A percentile compares a stretch with the other conserved stretches of the same genome.
Conservation (phyloP, 768 basidiomycete genomes). For the Lactifluus volemus region DNA sequence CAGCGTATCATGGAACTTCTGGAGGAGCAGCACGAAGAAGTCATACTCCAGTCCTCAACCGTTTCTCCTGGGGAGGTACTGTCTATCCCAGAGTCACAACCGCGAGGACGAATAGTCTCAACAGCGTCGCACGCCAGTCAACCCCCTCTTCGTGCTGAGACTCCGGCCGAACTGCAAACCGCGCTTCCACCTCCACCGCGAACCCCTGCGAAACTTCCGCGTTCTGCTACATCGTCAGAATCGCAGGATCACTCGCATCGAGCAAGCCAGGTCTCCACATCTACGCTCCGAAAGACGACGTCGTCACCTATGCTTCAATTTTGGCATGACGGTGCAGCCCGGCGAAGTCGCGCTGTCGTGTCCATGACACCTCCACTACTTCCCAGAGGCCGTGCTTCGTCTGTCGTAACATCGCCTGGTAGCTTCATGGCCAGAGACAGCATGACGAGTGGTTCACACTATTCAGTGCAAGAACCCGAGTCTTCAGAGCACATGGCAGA, state of each 20-base stretch:
- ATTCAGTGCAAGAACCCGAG: conserved; percentile 14
- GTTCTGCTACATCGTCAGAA: conserved; percentile 43
- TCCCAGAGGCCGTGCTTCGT: conserved; percentile 7
- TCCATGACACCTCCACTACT: conserved; percentile 18
- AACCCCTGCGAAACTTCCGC: conserved; percentile 44
- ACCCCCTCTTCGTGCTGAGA: conserved; percentile 51
- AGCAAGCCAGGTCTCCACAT: conserved; percentile 11
- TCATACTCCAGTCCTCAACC: not conserved
- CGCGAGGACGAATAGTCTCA: not conserved
- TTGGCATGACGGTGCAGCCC: conserved; percentile 2
- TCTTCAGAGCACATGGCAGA: conserved; percentile 11
- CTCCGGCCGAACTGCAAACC: conserved; percentile 49
- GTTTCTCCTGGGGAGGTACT: not conserved
- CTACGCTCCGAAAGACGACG: conserved; percentile 36
- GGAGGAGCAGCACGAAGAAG: conserved; percentile 13
- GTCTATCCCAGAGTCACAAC: not conserved
- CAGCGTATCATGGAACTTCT: conserved; percentile 18
- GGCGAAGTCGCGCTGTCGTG: conserved; percentile 13
- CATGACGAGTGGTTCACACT: conserved; percentile 18
- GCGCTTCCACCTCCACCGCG: conserved; percentile 63
- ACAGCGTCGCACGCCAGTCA: conserved; percentile 32
- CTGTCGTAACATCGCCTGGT: not conserved
- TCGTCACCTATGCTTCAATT: conserved; percentile 33
- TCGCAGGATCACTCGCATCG: conserved; percentile 17
- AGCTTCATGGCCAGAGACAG: conserved; percentile 10